Evolutionary conservation across 805 yeast genomes (phyloP).

Genomic region (Lipomyces sp.): DNA sequence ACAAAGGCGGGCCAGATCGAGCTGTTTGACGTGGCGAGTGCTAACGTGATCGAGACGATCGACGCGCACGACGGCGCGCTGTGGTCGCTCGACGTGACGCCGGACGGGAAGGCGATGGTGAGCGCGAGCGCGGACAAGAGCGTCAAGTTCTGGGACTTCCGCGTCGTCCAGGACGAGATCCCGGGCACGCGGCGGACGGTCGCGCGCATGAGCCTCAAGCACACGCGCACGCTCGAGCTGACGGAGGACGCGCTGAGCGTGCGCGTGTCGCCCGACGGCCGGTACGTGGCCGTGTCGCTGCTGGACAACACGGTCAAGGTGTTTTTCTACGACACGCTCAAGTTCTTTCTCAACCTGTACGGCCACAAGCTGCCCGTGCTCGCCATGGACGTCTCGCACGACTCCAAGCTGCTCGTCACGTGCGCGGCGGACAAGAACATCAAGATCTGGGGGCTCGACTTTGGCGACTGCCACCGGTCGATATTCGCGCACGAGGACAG

Average conservation of each 20-base stretch:
- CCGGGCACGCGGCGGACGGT: slow-evolving; percentile 61
- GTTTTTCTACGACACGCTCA: slow-evolving; percentile 79
- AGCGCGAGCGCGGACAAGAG: slow-evolving; percentile 94
- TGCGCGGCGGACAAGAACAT: slow-evolving; percentile 97
- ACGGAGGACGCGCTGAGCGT: slow-evolving; percentile 82
- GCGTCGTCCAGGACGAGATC: slow-evolving; percentile 58
- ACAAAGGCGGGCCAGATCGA: slow-evolving; percentile 83
- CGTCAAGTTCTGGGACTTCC: slow-evolving; percentile 85
- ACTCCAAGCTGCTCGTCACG: slow-evolving; percentile 81
- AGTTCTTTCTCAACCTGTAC: slow-evolving; percentile 81
- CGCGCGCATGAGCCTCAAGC: slow-evolving; percentile 58
- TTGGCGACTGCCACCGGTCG: slow-evolving; percentile 98
- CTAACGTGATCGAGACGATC: slow-evolving; percentile 65
- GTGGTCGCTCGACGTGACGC: slow-evolving; percentile 85
- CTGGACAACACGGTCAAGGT: slow-evolving; percentile 95
- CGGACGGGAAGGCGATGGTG: slow-evolving; percentile 78
- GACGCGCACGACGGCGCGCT: slow-evolving; percentile 81
- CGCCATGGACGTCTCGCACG: slow-evolving; percentile 85
- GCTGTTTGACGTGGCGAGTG: slow-evolving; percentile 79
- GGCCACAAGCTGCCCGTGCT: slow-evolving; percentile 97
- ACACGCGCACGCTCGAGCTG: slow-evolving; percentile 77
- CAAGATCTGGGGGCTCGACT: slow-evolving; percentile 97
- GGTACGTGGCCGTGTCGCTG: slow-evolving; percentile 74
- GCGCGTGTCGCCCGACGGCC: slow-evolving; percentile 74
- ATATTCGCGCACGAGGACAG: slow-evolving; percentile 96